phyloP scores from a whole-genome alignment of 2,329 filamentous ascomycete species.

The Setomelanomma holmii region DNA sequence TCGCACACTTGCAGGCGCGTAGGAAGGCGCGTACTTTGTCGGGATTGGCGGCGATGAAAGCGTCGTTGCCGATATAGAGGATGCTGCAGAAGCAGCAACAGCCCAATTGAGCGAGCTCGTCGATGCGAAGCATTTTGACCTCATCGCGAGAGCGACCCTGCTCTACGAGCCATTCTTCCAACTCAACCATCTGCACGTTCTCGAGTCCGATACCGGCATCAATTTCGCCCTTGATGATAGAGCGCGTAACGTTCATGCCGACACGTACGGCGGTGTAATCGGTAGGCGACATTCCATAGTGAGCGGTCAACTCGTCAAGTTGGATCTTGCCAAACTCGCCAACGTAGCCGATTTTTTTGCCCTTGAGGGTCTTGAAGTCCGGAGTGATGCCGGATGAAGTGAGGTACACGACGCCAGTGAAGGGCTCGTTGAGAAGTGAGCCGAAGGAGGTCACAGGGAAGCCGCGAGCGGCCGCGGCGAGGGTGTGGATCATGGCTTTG shows the following conservation, averaged over 20 bases:
- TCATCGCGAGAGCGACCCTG: constrained; percentile 70
- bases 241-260: constrained; percentile 81
- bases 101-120: constrained; percentile 78
- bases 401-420: constrained; percentile 80
- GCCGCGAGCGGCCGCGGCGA: constrained; percentile 76
- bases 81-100: constrained; percentile 88
- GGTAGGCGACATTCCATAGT: constrained; percentile 75
- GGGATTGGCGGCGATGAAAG: constrained; percentile 70
- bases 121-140: constrained; percentile 82
- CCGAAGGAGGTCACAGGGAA: constrained; percentile 77
- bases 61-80: constrained; percentile 79
- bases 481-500: constrained; percentile 85
- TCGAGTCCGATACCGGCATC: constrained; percentile 80
- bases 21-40: constrained; percentile 73
- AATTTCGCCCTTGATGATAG: constrained; percentile 75
- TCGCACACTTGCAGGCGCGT: constrained; percentile 75
- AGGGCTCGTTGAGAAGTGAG: constrained; percentile 79
- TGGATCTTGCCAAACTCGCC: constrained; percentile 84
- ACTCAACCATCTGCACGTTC: constrained; percentile 84
- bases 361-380: constrained; percentile 77
- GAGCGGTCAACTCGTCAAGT: constrained; percentile 79
- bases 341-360: constrained; percentile 80
- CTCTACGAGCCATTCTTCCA: constrained; percentile 74
- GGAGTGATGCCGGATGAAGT: constrained; percentile 76
- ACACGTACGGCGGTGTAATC: constrained; percentile 81